Evolutionary conservation across 73 alveolate species (phyloP), one percentile per base, ranked within the genome.

Genomic region (Paramecium octaurelia): DNA sequence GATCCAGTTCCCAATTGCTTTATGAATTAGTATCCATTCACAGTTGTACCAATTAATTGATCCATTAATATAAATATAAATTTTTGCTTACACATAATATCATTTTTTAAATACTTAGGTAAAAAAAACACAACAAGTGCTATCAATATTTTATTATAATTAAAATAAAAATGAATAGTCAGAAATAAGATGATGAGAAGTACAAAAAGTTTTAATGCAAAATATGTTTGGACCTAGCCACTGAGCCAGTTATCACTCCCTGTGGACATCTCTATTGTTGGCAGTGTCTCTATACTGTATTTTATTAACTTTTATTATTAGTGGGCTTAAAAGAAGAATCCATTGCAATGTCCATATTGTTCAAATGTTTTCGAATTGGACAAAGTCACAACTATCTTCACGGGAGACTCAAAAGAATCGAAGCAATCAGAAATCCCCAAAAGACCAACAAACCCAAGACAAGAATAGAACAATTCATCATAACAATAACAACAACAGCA

Each of bases 211-310:
- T 96, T 76, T 96, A 96, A 86, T 97, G 99, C 93, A 93, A 95
- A 36, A 97, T 97, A 18, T 97, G 99, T 90, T 73, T 96, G 40
- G 99, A 95, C 16, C 86, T 96, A 23, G 99, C 99, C 38, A 94
- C 95, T 44, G 98, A 97, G 75, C 99, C 99, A 46, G 98, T 97
- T 38, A 96, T 97, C 50, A 95, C 99, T 44, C 94, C 93, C 50
- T 97, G 99, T 93, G 99, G 99, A 16, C 99, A 97, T 95, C 91
- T 97, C 54, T 97, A 90, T 88, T 97, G 99, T 93, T 97, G 99
- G 99, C 94, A 93, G 4, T 97, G 99, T 85, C 89, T 97, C 18
- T 95, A 94, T 71, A 95, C 88, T 85, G 94, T 89, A 89, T 24
- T 40, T 35, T 11, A 31, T 16, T 31, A 23, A 11, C 21, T 6